Evolutionary conservation across 768 basidiomycete species (phyloP).

Genomic region (Porpolomopsis calyptriformis): DNA sequence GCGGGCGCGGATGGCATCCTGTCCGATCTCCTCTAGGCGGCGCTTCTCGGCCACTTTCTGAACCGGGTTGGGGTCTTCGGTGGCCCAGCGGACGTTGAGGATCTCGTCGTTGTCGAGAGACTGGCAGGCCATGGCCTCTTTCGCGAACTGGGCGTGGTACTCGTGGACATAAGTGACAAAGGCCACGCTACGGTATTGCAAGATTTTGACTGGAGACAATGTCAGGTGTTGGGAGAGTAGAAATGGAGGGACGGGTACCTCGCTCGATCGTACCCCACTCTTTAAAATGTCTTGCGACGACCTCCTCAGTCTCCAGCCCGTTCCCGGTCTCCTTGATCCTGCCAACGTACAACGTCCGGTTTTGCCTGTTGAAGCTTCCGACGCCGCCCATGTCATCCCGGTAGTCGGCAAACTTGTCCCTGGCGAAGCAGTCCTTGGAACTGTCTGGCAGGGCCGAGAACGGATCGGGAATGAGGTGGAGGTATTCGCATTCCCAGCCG

Average conservation of each 20-base stretch:
- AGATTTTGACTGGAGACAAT: constrained; percentile 56
- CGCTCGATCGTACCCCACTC: constrained; percentile 93
- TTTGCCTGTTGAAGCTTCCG: constrained; percentile 89
- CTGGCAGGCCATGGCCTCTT: constrained; percentile 98
- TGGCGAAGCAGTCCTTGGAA: constrained; percentile 92
- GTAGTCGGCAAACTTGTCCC: constrained; percentile 96
- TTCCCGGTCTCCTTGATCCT: constrained; percentile 86
- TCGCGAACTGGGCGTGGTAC: constrained; percentile 85
- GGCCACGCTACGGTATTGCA: constrained; percentile 90
- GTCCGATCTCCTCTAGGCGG: constrained; percentile 73
- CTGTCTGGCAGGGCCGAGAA: constrained; percentile 68
- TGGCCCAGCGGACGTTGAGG: constrained; percentile 97
- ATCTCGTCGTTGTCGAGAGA: constrained; percentile 96
- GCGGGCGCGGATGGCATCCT: constrained; percentile 71
- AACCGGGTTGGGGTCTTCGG: constrained; percentile 94
- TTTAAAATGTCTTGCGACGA: constrained; percentile 83
- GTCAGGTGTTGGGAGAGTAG: constrained; percentile 21
- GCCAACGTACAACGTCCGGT: constrained; percentile 90
- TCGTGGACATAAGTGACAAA: constrained; percentile 94
- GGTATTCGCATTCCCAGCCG: constrained; percentile 96
- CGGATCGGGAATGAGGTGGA: constrained; percentile 77
- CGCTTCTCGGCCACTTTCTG: constrained; percentile 80
- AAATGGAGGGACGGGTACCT: constrained; percentile 42
- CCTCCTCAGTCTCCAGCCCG: constrained; percentile 85
- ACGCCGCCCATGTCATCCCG: constrained; percentile 99